Evolutionary conservation across 371 early-diverging fungal genomes (phyloP), one percentile per base, ranked within the genome.

Genomic region (Rhizopus delemar): DNA sequence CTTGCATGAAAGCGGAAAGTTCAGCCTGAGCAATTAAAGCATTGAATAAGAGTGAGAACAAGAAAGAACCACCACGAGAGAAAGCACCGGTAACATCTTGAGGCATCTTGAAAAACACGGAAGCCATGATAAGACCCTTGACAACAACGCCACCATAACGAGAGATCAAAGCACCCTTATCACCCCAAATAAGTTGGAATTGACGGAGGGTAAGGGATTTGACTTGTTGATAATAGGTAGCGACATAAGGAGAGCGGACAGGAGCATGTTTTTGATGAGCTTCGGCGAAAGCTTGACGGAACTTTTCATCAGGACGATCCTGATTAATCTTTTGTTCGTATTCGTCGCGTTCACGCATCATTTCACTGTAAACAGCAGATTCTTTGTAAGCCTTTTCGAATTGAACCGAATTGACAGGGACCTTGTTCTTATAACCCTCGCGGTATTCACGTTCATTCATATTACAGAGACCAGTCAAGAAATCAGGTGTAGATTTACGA

Each of bases 401-500:
- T 46, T 82, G 76, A 15, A 61, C 54, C 33, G 86, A 65, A 8
- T 73, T 71, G 8, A 48, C 55, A 5, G 87, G 87, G 1, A 80
- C 71, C 41, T 62, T 64, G 9, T 71, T 68, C 50, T 84, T 81
- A 48, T 74, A 81, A 1, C 87, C 90, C 3, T 78, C 65, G 12
- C 72, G 65, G 33, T 85, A 63, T 51, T 74, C 70, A 64, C 88
- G 87, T 67, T 90, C 90, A 43, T 83, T 69, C 12, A 78, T 66
- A 60, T 86, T 73, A 48, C 86, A 89, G 12, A 87, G 56, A 15
- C 91, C 90, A 11, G 91, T 87, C 62, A 93, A 78, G 65, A 87
- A 91, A 60, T 92, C 93, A 3, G 92, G 82, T 0, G 86, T 86
- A n/a, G 89, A 90, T 68, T 89, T 89, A 63, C 90, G 84, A 48